These are phyloP conservation scores for Pleurotus djamor DNA, from an alignment of 768 basidiomycete species.

Conservation along the genomic window DNA sequence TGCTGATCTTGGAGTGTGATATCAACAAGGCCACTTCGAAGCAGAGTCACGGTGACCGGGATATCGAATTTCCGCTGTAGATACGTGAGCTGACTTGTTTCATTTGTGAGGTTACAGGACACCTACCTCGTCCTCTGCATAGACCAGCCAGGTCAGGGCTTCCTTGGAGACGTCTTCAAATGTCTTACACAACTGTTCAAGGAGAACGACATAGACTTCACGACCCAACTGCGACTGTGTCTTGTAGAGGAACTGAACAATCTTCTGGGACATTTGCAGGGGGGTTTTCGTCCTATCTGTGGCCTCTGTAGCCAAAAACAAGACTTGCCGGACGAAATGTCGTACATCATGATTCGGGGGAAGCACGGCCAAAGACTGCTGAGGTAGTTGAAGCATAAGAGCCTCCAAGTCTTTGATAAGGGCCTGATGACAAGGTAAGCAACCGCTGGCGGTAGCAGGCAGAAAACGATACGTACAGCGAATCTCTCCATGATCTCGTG, in stretches of 20 bases:
- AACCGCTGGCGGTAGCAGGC: too few species aligned
- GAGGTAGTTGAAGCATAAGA: constrained; percentile 71
- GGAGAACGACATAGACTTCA: constrained; percentile 88
- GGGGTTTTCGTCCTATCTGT: constrained; percentile 83
- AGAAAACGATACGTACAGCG: constrained; percentile 41
- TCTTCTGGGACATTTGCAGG: constrained; percentile 92
- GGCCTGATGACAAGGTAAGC: constrained; percentile 21
- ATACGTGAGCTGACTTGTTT: neutral
- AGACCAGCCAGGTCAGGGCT: constrained; percentile 94
- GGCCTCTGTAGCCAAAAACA: constrained; percentile 78
- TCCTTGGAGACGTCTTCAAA: constrained; percentile 96
- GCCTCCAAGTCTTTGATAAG: constrained; percentile 74
- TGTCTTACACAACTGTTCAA: constrained; percentile 85
- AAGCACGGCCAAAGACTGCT: constrained; percentile 64
- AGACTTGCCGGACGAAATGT: constrained; percentile 78
- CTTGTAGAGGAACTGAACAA: constrained; percentile 94
- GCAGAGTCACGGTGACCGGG: constrained; percentile 85
- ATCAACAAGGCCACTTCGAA: constrained; percentile 81
- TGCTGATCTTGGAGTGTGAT: constrained; percentile 83
- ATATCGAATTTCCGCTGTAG: constrained; percentile 92
- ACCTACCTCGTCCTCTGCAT: constrained; percentile 92
- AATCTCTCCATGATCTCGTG: constrained; percentile 92
- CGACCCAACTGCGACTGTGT: constrained; percentile 81
- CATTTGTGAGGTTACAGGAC: too few species aligned
- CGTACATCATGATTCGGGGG: constrained; percentile 87